Percentiles rank a stretch among this genome's conserved stretches.
Conservation (phyloP, 208 protist species). For the Leishmania aethiopica region DNA sequence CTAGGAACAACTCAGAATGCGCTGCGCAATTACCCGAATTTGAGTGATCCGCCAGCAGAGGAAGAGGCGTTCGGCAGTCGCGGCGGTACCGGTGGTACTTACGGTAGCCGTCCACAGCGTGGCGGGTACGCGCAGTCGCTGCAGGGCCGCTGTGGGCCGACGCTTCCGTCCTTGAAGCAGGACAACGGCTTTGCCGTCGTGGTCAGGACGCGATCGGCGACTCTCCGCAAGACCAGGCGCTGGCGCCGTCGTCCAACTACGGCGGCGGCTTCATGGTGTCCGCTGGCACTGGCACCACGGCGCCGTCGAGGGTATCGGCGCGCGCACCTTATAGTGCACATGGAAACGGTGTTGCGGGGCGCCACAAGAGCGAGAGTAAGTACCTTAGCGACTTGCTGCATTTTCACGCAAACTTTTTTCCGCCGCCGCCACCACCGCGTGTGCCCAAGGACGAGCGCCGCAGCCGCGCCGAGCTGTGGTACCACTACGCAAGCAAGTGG, state of each 20-base stretch:
- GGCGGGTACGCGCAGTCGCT: constrained; percentile 9
- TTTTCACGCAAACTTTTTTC: constrained; percentile 86
- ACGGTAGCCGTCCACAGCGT: constrained; percentile 4
- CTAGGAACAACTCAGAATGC: constrained; percentile 19
- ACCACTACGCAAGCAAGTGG: constrained; percentile 83
- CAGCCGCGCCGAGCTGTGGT: constrained; percentile 69
- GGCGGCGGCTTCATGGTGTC: constrained; percentile 17
- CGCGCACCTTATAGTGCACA: neutral
- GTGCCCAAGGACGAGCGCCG: constrained; percentile 48
- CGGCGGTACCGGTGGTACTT: neutral
- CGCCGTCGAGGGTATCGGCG: neutral
- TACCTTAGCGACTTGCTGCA: constrained; percentile 74
- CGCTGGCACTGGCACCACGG: neutral
- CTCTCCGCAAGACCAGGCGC: neutral
- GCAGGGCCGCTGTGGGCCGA: constrained; percentile 2
- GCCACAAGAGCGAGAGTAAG: constrained; percentile 61
- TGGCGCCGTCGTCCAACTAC: neutral
- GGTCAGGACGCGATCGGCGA: neutral
- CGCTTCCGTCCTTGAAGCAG: neutral
- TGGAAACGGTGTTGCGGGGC: neutral
- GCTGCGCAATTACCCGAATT: constrained; percentile 61
- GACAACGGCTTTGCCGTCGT: constrained; percentile 7
- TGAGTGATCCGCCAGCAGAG: constrained; percentile 37
- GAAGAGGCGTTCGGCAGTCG: constrained; percentile 4
- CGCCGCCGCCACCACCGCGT: constrained; percentile 69